Conservation (phyloP, 345 rosid genomes). For the Hypericum androsaemum region DNA sequence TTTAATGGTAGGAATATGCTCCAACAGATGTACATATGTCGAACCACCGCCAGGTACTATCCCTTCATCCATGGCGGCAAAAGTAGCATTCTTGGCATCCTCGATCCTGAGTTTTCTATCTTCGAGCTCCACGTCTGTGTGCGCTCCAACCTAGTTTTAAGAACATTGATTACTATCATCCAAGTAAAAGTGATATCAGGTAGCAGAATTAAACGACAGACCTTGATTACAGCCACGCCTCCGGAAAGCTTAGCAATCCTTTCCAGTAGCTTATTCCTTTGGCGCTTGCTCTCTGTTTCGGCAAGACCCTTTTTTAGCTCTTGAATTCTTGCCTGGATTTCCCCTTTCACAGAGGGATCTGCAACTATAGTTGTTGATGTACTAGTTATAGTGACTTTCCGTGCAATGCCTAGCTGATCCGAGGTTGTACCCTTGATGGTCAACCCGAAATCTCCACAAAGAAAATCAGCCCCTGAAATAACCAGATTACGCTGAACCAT, state of each 20-base stretch:
- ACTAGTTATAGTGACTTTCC: conserved; percentile 54
- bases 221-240: conserved; percentile 91
- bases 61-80: conserved; percentile 90
- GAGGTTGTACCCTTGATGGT: conserved; percentile 50
- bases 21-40: conserved; percentile 63
- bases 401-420: conserved; percentile 88
- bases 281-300: conserved; percentile 50
- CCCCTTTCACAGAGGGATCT: conserved; percentile 76
- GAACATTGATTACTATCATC: conserved; percentile 3
- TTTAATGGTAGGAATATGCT: conserved; percentile 39
- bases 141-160: conserved; percentile 57
- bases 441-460: conserved; percentile 65
- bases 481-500: neutral
- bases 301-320: conserved; percentile 89
- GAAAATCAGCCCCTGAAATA: conserved; percentile 71
- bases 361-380: conserved; percentile 78
- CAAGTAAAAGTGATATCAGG: neutral
- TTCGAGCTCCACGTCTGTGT: conserved; percentile 82
- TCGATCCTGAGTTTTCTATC: conserved; percentile 83
- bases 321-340: conserved; percentile 74
- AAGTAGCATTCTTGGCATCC: conserved; percentile 85
- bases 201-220: conserved; percentile 13
- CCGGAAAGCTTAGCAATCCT: conserved; percentile 85
- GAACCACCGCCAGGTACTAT: conserved; percentile 94
- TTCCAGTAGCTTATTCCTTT: conserved; percentile 60